phyloP scores from a whole-genome alignment of 2,329 filamentous ascomycete genomes.

The Fusarium staphyleae region DNA sequence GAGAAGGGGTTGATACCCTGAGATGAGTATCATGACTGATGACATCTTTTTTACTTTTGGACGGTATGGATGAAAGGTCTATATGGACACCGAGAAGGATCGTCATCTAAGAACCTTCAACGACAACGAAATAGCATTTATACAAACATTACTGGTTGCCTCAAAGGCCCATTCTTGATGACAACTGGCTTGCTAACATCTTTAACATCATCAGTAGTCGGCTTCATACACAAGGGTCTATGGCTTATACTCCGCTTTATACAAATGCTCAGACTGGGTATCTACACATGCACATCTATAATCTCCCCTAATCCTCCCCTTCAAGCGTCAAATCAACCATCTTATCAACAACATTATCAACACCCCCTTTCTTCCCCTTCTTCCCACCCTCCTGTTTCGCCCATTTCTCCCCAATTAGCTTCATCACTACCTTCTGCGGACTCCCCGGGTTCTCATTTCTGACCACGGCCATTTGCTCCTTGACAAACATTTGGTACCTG shows the following conservation, averaged over 20 bases:
- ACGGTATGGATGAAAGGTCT: neutral
- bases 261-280: slow-evolving; percentile 3
- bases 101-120: too few species aligned
- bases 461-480: slow-evolving; percentile 70
- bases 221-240: too few species aligned
- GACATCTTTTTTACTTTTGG: slow-evolving; percentile 26
- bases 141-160: too few species aligned
- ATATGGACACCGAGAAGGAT: neutral
- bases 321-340: slow-evolving; percentile 41
- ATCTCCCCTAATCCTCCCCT: slow-evolving; percentile 14
- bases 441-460: slow-evolving; percentile 62
- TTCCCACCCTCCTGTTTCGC: slow-evolving; percentile 55
- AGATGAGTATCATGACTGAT: slow-evolving; percentile 33
- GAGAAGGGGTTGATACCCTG: slow-evolving; percentile 11
- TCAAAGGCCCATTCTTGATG: too few species aligned
- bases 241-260: neutral
- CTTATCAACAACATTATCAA: slow-evolving; percentile 35
- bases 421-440: slow-evolving; percentile 74
- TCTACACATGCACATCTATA: neutral
- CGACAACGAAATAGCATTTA: too few species aligned
- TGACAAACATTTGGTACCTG: slow-evolving; percentile 64
- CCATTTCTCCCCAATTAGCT: slow-evolving; percentile 69
- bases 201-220: too few species aligned
- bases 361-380: slow-evolving; percentile 12
- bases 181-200: too few species aligned